Conservation (phyloP, 495 filamentous ascomycete species). For the Clohesyomyces aquaticus region DNA sequence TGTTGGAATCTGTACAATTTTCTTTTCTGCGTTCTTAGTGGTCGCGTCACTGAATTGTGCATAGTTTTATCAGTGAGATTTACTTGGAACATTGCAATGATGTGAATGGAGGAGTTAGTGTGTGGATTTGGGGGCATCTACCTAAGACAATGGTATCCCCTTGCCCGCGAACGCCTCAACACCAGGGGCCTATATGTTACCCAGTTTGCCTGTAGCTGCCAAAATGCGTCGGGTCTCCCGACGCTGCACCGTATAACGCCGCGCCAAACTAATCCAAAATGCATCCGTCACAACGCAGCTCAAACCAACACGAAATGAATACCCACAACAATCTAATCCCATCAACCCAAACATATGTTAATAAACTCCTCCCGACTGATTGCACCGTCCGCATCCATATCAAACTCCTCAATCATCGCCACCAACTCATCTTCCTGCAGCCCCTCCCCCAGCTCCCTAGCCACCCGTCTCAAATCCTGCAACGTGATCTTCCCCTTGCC, state of each 20-base stretch:
- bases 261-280: background rate
- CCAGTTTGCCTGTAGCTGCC: background rate
- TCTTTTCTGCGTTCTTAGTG: conserved; percentile 21
- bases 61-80: conserved; percentile 28
- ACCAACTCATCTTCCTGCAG: conserved; percentile 89
- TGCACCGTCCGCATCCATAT: conserved; percentile 86
- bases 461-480: conserved; percentile 82
- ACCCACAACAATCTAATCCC: background rate
- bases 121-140: too few relatives aligned
- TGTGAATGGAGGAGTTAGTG: too few relatives aligned
- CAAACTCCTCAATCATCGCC: conserved; percentile 99
- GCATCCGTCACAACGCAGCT: too few relatives aligned
- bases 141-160: background rate
- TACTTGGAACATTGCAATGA: conserved; percentile 5
- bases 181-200: background rate
- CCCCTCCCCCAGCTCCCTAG: conserved; percentile 86
- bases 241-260: background rate
- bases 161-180: background rate
- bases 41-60: conserved; percentile 33
- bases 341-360: conserved; percentile 62
- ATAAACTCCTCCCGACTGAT: conserved; percentile 92
- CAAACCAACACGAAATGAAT: too few relatives aligned
- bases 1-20: conserved; percentile 27
- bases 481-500: conserved; percentile 83
- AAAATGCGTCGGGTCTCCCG: background rate